phyloP scores from a whole-genome alignment of 2,329 filamentous ascomycete genomes.

The Emmonsiellopsis sp. region DNA sequence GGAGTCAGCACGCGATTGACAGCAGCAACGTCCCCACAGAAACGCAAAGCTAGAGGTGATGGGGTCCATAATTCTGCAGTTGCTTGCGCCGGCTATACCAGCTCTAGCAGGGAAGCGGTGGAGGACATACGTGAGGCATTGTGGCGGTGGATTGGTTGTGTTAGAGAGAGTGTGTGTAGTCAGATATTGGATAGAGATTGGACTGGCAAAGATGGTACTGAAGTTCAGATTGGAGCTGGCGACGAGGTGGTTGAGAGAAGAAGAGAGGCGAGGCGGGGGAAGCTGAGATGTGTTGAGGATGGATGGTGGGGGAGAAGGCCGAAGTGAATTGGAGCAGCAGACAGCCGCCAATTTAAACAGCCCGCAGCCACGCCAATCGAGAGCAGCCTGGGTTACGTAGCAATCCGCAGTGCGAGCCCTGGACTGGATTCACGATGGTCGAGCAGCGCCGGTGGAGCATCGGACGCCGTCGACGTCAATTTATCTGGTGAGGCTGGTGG shows the following conservation, averaged over 20 bases:
- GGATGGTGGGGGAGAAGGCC: too few species aligned
- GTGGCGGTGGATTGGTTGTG: not conserved
- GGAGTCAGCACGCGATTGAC: slow-evolving; percentile 6
- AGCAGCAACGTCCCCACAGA: not conserved
- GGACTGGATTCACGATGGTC: too few species aligned
- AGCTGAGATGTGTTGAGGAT: not conserved
- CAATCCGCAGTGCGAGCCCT: too few species aligned
- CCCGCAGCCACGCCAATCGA: too few species aligned
- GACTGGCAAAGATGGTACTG: not conserved
- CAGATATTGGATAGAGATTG: not conserved
- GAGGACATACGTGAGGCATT: slow-evolving; percentile 4
- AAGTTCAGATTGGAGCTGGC: not conserved
- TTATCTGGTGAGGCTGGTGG: too few species aligned
- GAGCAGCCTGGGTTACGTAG: too few species aligned
- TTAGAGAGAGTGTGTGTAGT: not conserved
- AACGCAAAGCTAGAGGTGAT: not conserved
- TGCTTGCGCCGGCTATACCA: not conserved
- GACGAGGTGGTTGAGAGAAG: not conserved
- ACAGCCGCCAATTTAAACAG: too few species aligned
- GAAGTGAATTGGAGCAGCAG: too few species aligned
- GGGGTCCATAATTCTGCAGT: not conserved
- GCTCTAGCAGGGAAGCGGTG: not conserved
- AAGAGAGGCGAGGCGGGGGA: not conserved
- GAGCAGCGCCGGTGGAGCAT: too few species aligned
- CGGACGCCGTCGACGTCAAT: too few species aligned